phyloP scores from a whole-genome alignment of 495 filamentous ascomycete genomes.

The Tuber magnatum region DNA sequence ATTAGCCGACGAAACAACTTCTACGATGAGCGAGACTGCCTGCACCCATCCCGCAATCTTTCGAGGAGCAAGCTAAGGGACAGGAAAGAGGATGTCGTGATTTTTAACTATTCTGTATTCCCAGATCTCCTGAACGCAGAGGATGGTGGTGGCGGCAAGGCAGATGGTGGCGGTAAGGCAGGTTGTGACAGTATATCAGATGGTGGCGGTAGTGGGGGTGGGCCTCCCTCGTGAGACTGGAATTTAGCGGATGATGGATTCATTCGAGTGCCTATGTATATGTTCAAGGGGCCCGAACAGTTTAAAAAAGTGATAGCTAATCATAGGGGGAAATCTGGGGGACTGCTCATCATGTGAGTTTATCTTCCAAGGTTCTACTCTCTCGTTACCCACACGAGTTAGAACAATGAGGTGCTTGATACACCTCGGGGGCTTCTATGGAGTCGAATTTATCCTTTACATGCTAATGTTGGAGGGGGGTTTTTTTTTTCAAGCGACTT shows the following conservation, averaged over 20 bases:
- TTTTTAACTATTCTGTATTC: not conserved
- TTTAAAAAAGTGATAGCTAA: not conserved
- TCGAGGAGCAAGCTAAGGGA: not conserved
- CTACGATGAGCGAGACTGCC: not conserved
- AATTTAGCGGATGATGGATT: not conserved
- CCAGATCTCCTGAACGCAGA: not conserved
- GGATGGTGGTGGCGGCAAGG: too few species aligned
- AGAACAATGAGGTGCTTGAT: not conserved
- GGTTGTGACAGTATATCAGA: too few species aligned
- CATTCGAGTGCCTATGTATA: not conserved
- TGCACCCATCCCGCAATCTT: not conserved
- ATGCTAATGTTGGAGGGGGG: not conserved
- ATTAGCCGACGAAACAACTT: not conserved
- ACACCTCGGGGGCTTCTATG: not conserved
- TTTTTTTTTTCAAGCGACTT: not conserved
- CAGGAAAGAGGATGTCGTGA: not conserved
- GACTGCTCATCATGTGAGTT: not conserved
- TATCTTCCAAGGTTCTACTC: not conserved
- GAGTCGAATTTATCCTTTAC: not conserved
- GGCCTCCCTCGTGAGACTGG: too few species aligned
- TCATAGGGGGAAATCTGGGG: not conserved
- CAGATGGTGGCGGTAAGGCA: too few species aligned
- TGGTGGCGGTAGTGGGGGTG: too few species aligned
- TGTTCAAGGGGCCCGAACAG: not conserved
- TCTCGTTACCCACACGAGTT: not conserved